Percentiles rank a stretch among this genome's conserved stretches.
Evolutionary conservation across 2,329 filamentous ascomycete genomes (phyloP).

Genomic region (Botrytis byssoidea): DNA sequence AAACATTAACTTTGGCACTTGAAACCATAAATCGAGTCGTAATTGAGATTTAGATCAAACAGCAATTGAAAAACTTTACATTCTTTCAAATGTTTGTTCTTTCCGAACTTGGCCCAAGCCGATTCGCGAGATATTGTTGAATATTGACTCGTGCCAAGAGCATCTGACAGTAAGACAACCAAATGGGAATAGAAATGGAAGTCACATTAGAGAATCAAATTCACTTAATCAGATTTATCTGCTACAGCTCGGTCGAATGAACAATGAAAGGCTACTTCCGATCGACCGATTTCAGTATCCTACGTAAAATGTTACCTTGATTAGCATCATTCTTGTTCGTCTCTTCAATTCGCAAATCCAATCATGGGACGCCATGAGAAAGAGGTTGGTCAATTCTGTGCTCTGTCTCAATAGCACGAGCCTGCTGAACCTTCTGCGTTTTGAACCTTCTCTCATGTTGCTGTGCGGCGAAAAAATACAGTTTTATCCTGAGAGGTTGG

Average conservation of each 20-base stretch:
- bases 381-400: not conserved
- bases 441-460: not conserved
- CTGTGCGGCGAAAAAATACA: not conserved
- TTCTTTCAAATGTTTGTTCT: not conserved
- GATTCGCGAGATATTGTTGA: not conserved
- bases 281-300: not conserved
- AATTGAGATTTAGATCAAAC: not conserved
- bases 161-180: conserved; percentile 14
- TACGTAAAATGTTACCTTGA: not conserved
- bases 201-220: not conserved
- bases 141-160: conserved; percentile 18
- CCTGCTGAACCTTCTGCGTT: not conserved
- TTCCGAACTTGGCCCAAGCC: not conserved
- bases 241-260: not conserved
- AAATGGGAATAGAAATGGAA: not conserved
- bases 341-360: not conserved
- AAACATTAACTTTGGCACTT: not conserved
- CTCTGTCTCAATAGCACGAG: not conserved
- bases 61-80: not conserved
- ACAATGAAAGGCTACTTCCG: not conserved
- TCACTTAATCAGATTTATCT: not conserved
- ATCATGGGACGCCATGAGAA: not conserved
- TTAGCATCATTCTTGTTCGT: not conserved
- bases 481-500: not conserved
- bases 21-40: not conserved